Evolutionary conservation across 2,329 filamentous ascomycete species (phyloP).

Genomic region (Pseudogymnoascus sp.): DNA sequence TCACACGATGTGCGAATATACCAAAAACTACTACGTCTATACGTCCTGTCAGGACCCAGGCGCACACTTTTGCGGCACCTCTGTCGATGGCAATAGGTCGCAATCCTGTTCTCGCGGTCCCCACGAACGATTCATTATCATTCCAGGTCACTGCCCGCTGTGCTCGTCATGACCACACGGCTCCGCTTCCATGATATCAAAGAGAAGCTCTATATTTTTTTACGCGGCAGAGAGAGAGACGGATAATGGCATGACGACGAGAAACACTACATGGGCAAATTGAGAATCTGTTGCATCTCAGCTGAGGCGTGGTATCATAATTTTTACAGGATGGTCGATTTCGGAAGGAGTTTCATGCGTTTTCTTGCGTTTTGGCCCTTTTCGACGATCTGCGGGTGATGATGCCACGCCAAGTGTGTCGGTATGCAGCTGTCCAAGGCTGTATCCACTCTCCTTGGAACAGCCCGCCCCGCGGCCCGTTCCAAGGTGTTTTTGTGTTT

Average conservation of each 20-base stretch:
- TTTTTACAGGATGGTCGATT: constrained; percentile 2
- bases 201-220: neutral
- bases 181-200: neutral
- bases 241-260: neutral
- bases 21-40: constrained; percentile 73
- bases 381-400: neutral
- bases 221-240: neutral
- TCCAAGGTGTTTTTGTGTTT: neutral
- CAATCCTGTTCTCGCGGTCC: constrained; percentile 54
- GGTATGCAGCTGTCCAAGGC: neutral
- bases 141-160: constrained; percentile 54
- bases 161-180: constrained; percentile 28
- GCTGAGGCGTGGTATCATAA: neutral
- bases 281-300: neutral
- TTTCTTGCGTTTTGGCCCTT: neutral
- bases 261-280: neutral
- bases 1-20: constrained; percentile 49
- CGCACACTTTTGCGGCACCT: constrained; percentile 63
- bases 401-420: constrained; percentile 6
- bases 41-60: constrained; percentile 61
- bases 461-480: constrained; percentile 6
- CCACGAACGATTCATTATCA: constrained; percentile 67
- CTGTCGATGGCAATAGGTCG: constrained; percentile 56
- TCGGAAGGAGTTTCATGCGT: neutral
- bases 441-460: neutral